phyloP scores from a whole-genome alignment of 768 basidiomycete species.

The Dentipellis sp. region DNA sequence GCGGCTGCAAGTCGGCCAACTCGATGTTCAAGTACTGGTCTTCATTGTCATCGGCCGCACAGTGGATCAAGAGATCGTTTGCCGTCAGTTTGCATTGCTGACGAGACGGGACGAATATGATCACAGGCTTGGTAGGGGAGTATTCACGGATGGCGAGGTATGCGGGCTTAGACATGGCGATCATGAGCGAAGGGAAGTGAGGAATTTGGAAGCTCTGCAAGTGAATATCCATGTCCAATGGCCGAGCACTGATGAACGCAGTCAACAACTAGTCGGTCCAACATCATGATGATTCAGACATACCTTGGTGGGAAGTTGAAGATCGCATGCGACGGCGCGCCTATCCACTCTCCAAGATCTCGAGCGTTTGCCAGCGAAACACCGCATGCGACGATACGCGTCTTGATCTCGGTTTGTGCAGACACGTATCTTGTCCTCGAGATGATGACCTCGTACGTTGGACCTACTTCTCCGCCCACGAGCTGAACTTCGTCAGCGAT shows the following conservation, averaged over 20 bases:
- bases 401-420: slow-evolving; percentile 86
- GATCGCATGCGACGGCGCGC: slow-evolving; percentile 84
- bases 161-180: slow-evolving; percentile 97
- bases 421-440: slow-evolving; percentile 96
- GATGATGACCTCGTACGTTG: slow-evolving; percentile 93
- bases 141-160: slow-evolving; percentile 90
- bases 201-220: slow-evolving; percentile 92
- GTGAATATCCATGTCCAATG: slow-evolving; percentile 95
- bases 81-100: slow-evolving; percentile 93
- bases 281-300: slow-evolving; percentile 6
- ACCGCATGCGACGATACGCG: slow-evolving; percentile 89
- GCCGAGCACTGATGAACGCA: slow-evolving; percentile 61
- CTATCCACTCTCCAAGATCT: slow-evolving; percentile 97
- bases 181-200: slow-evolving; percentile 99
- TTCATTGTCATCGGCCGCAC: slow-evolving; percentile 75
- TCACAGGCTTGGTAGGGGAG: slow-evolving; percentile 76
- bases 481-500: slow-evolving; percentile 96
- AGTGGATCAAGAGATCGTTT: slow-evolving; percentile 83
- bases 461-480: slow-evolving; percentile 90
- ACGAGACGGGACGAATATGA: slow-evolving; percentile 88
- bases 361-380: slow-evolving; percentile 94
- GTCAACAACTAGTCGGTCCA: not conserved
- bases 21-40: slow-evolving; percentile 89
- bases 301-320: slow-evolving; percentile 97
- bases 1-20: slow-evolving; percentile 70